Conservation (phyloP, 768 basidiomycete genomes). For the Mrakia frigida region DNA sequence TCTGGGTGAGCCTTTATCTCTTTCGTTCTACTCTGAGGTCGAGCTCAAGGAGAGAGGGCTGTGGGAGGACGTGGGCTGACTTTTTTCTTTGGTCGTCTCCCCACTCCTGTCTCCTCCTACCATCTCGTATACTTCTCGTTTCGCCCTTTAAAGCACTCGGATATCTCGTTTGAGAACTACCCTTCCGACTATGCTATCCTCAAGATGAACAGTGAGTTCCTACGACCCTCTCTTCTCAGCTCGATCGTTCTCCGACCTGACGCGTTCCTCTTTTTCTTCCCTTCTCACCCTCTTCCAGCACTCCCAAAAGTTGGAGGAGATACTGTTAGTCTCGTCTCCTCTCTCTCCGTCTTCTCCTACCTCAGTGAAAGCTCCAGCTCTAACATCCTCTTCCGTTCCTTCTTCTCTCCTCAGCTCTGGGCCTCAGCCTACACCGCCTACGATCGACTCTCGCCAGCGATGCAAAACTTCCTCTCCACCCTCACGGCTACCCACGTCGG, state of each 20-base stretch:
- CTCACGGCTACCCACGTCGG: conserved; percentile 55
- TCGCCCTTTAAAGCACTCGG: conserved; percentile 47
- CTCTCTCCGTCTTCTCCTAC: too few species aligned
- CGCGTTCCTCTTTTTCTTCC: too few species aligned
- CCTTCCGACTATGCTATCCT: conserved; percentile 57
- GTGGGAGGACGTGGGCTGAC: conserved; percentile 42
- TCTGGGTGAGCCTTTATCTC: conserved; percentile 21
- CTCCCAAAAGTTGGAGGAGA: conserved; percentile 43
- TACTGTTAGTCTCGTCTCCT: conserved; percentile 38
- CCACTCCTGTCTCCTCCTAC: background rate
- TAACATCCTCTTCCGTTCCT: background rate
- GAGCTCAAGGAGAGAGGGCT: conserved; percentile 30
- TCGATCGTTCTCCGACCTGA: background rate
- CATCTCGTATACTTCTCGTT: background rate
- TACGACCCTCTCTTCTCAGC: background rate
- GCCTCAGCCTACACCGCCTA: conserved; percentile 56
- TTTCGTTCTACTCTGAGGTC: conserved; percentile 20
- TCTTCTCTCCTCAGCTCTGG: conserved; percentile 40
- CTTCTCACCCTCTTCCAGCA: background rate
- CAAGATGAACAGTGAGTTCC: conserved; percentile 24
- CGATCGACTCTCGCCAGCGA: conserved; percentile 57
- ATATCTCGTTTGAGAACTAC: conserved; percentile 59
- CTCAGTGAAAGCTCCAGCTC: background rate
- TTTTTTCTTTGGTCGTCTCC: conserved; percentile 32
- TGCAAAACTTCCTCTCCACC: conserved; percentile 55